Evolutionary conservation across 495 filamentous ascomycete species (phyloP), one percentile per base, ranked within the genome.

Genomic region (Pseudotulostoma volvatum): DNA sequence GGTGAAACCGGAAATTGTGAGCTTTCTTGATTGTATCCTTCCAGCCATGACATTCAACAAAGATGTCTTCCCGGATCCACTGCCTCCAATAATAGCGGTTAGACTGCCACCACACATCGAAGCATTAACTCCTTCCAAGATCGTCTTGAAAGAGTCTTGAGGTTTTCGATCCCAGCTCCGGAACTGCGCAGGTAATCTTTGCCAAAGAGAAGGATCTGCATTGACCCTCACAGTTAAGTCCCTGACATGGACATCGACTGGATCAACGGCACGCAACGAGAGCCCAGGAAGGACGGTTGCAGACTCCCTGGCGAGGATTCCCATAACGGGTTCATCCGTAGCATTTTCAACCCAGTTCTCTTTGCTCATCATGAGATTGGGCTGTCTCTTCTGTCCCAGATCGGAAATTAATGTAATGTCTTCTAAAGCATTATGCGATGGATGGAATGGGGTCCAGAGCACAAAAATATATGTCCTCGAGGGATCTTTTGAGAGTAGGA

Each of bases 11-110:
- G 56, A 56, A 15, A 66, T 65, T 11, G 63, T 58, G 2, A 80
- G 55, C 28, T 64, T 61, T 9, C 59, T 60, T 23, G 71, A 66
- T 7, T 64, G 53, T 54, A 82, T 71, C 18, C 79, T 68, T 36
- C 73, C 67, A 13, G 80, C 74, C 61, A 85, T 70, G 9, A 69
- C 61, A 46, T 84, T 82, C 9, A 85, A 55, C 39, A 84, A 52
- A 5, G 76, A 75, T 2, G 80, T 85, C 58, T 83, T 84, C 2
- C 79, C 79, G 20, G 70, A 76, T 18, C 79, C 79, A 52, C 74
- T 79, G 4, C 76, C 73, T 3, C 80, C 80, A 37, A 84, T 73
- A 37, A 85, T 82, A 1, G 77, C 78, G 3, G 75, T 81, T 15
- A 85, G 50, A 20, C 72, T 77, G 9, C 80, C 77, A 36, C 59